Evolutionary conservation across 2,329 filamentous ascomycete species (phyloP), one percentile per base, ranked within the genome.

Genomic region (Ophiostoma populinum): DNA sequence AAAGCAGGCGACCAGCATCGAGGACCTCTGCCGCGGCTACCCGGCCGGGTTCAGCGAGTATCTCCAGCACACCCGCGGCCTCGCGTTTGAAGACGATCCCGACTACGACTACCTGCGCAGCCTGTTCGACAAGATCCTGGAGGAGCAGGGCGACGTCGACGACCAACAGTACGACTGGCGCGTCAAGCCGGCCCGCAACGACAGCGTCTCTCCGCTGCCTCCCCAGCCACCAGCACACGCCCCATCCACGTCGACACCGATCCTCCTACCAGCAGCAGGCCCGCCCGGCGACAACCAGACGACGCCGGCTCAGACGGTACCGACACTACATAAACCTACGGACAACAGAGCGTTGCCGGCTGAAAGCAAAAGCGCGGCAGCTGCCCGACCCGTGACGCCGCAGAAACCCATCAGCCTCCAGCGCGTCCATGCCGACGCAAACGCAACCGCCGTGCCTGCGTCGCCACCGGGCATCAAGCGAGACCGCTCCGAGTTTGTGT

Each of bases 101-200:
- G 90, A 95, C 59, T 98, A 98, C 60, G 87, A 95, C 55, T 93
- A 93, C 57, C 70, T 95, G 37, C 80, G 86, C 29, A 85, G 93
- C 51, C 74, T 98, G 39, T 93, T 98, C 61, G 92, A 85, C 1
- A 80, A 92, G 57, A 81, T 87, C 16, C 67, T 95, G 43, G 92
- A 93, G 67, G 86, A 82, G 54, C 79, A 80, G 2, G 86, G 86
- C 34, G 85, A 92, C 48, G 75, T 92, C 5, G 87, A 95, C 53
- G 90, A 98, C 57, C 86, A 86, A 49, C 83, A 94, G 55, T 98
- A 94, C 56, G 90, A 98, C 61, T 98, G 90, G 90, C n/a, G n/a
- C n/a, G 92, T 93, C 82, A 92, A 92, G 67, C 67, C 93, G 58
- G 61, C 63, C 55, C 70, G 75, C 56, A 71, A 75, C 5, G 10